Percentiles rank a stretch among this genome's conserved stretches.
These are phyloP conservation scores for Candida sp. DNA, from an alignment of 1,139 yeast species.

Conservation along the genomic window DNA sequence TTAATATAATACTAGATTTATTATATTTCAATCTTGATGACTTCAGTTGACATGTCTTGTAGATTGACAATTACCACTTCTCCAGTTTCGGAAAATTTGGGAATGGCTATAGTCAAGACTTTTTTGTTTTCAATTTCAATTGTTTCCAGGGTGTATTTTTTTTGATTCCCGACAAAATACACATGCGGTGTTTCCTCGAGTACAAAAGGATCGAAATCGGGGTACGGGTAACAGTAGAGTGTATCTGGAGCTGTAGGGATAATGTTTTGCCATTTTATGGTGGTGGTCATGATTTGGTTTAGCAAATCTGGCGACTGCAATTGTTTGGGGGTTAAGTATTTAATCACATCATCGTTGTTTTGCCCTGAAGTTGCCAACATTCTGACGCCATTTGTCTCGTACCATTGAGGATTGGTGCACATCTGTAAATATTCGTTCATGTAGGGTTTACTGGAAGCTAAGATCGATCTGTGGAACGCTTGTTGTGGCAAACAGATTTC, in stretches of 20 bases:
- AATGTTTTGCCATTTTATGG: slow-evolving; percentile 79
- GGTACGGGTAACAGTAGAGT: slow-evolving; percentile 81
- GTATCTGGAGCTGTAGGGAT: slow-evolving; percentile 98
- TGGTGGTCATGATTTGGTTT: slow-evolving; percentile 59
- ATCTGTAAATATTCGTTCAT: slow-evolving; percentile 40
- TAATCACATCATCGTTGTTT: slow-evolving; percentile 71
- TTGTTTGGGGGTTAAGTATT: slow-evolving; percentile 42
- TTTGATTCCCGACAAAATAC: slow-evolving; percentile 84
- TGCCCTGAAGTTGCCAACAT: slow-evolving; percentile 83
- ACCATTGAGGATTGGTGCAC: slow-evolving; percentile 78
- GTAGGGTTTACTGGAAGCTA: slow-evolving; percentile 45
- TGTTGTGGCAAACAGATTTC: slow-evolving; percentile 88
- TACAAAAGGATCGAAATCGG: slow-evolving; percentile 79
- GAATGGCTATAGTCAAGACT: slow-evolving; percentile 64
- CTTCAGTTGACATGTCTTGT: slow-evolving; percentile 50
- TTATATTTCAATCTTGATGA: slow-evolving; percentile 21
- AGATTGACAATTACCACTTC: slow-evolving; percentile 66
- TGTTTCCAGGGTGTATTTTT: slow-evolving; percentile 43
- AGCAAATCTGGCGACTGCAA: slow-evolving; percentile 19
- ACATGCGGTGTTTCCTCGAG: slow-evolving; percentile 76
- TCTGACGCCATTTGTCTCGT: slow-evolving; percentile 50
- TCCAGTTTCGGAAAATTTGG: slow-evolving; percentile 65
- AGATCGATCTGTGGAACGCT: slow-evolving; percentile 74
- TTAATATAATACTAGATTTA: no score
- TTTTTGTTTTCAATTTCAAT: slow-evolving; percentile 22